phyloP scores from a whole-genome alignment of 2,329 filamentous ascomycete species.

The Cladosporium sphaerospermum region DNA sequence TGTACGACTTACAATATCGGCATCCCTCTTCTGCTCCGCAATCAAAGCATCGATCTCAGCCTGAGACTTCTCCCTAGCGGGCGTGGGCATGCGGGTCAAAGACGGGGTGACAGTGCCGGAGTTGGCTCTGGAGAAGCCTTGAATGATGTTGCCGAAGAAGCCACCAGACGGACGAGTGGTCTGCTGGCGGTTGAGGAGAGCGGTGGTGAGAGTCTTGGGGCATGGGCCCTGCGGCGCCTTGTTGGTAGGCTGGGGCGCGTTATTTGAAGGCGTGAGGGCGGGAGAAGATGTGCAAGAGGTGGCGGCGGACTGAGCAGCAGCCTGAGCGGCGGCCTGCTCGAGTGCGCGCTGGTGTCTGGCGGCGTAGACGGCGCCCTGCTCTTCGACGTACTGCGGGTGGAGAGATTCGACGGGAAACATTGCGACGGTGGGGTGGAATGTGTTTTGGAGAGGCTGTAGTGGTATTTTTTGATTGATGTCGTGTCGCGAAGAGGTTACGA shows the following conservation, averaged over 20 bases:
- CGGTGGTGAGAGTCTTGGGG: slow-evolving; percentile 4
- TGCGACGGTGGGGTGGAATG: neutral
- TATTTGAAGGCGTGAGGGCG: slow-evolving; percentile 8
- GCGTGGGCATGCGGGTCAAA: slow-evolving; percentile 11
- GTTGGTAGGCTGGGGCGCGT: neutral
- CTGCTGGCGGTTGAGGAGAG: slow-evolving; percentile 9
- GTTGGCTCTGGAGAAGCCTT: slow-evolving; percentile 16
- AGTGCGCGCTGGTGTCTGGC: neutral
- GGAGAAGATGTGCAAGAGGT: slow-evolving; percentile 48
- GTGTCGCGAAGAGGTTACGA: neutral
- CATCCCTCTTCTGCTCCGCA: slow-evolving; percentile 26
- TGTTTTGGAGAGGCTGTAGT: neutral
- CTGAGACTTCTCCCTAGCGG: slow-evolving; percentile 18
- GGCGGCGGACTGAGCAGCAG: slow-evolving; percentile 24
- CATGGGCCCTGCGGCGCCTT: slow-evolving; percentile 3
- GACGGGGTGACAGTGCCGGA: slow-evolving; percentile 15
- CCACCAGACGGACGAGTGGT: slow-evolving; percentile 4
- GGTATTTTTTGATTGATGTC: neutral
- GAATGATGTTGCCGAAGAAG: slow-evolving; percentile 26
- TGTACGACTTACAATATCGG: slow-evolving; percentile 27
- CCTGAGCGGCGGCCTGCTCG: neutral
- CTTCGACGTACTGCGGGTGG: slow-evolving; percentile 9
- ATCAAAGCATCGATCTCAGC: slow-evolving; percentile 23
- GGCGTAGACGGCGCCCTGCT: slow-evolving; percentile 4
- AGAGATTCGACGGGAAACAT: slow-evolving; percentile 12